Evolutionary conservation across 352 stramenopile genomes (phyloP).

Genomic region (Elongisporangium anandrum): DNA sequence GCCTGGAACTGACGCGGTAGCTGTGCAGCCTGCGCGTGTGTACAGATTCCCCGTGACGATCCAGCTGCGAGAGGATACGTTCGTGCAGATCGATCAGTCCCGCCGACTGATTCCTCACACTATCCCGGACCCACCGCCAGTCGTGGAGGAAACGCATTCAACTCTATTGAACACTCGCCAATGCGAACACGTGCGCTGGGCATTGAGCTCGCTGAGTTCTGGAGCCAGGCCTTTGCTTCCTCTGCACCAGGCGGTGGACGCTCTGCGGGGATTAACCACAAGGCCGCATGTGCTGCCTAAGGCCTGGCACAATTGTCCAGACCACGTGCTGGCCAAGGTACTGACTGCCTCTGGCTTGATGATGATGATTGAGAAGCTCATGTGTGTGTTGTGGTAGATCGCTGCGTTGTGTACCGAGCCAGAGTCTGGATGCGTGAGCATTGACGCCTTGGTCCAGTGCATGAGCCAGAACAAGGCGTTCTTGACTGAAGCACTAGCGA

Average conservation of each 20-base stretch:
- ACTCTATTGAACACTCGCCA: conserved; percentile 49
- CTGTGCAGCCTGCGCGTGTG: conserved; percentile 32
- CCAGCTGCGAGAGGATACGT: conserved; percentile 56
- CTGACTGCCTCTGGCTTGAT: neutral
- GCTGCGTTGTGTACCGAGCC: conserved; percentile 24
- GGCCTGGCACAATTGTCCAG: conserved; percentile 30
- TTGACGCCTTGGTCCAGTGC: conserved; percentile 25
- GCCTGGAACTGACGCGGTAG: neutral
- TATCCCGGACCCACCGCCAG: conserved; percentile 23
- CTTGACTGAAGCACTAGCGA: conserved; percentile 5
- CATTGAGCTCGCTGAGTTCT: conserved; percentile 10
- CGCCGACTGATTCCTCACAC: conserved; percentile 29
- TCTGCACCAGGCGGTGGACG: conserved; percentile 24
- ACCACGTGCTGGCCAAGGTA: conserved; percentile 47
- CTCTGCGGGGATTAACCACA: conserved; percentile 24
- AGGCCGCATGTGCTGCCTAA: conserved; percentile 32
- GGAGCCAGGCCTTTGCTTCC: conserved; percentile 19
- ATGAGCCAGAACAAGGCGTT: conserved; percentile 22
- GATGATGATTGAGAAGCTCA: neutral
- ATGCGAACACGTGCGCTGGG: conserved; percentile 14
- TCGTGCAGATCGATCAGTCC: conserved; percentile 29
- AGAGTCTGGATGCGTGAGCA: conserved; percentile 26
- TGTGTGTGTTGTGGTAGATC: conserved; percentile 18
- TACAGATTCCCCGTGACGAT: conserved; percentile 50
- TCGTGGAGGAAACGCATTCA: conserved; percentile 37